Evolutionary conservation across 352 stramenopile species (phyloP), one percentile per base, ranked within the genome.

Genomic region (Phytophthora litchii): DNA sequence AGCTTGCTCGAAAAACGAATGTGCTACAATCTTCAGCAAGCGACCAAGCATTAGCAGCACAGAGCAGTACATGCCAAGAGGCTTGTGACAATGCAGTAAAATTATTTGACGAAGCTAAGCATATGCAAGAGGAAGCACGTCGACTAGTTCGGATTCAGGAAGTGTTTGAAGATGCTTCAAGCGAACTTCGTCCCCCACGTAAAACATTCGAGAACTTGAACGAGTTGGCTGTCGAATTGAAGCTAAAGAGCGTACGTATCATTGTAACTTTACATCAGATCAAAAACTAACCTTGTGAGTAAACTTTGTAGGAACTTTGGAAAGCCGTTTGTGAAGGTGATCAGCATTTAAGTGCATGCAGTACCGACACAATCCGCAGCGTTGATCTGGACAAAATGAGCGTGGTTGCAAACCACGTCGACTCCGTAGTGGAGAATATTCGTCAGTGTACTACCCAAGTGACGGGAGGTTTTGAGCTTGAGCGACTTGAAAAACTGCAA

Each of bases 381-480:
- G 68, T 92, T 1, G 74, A 89, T 35, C 21, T 89, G 13, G 31
- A 45, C 4, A 65, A 78, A 13, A 71, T 92, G 63, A 35, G 51
- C 2, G 32, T 36, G 0, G 42, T 73, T 14, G 64, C 54, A 7
- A 56, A 32, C 16, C 53, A 55, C 41, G 53, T 73, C 5, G 64
- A 73, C 21, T 8, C n/a, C 4, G 60, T 70, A 5, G 34, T 73
- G 1, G 64, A 73, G 4, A 60, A 40, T 6, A 67, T 70, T 14
- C 53, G 54, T 6, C 53, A 60, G n/a, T 60, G 23, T 20, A 21
- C 38, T n/a, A 20, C 41, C 0, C 49, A 60, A 20, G 45, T 59
- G 1, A 38, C 34, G n/a, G 44, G 49, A 9, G 20, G 56, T 63
- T 48, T 68, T 70, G 37, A 79, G 54, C 42, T 76, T 3, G 58